Evolutionary conservation across 169 alveolate genomes (phyloP), one percentile per base, ranked within the genome.

Genomic region (Amoebophrya sp.): DNA sequence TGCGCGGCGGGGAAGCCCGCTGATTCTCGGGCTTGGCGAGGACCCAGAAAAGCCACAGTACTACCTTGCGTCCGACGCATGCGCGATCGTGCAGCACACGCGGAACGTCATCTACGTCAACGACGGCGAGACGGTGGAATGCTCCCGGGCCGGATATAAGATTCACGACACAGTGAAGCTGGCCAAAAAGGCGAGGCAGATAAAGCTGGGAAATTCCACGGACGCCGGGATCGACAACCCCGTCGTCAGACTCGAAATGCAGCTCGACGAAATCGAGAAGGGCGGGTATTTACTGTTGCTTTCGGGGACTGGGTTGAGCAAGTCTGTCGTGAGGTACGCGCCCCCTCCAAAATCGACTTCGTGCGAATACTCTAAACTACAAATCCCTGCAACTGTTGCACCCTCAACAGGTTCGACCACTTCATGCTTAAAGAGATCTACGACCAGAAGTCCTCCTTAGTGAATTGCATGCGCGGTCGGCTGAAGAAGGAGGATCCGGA

Each of bases 1-100:
- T 39, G 98, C 99, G 31, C 94, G 98, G 41, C 94, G 93, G 45
- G 99, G 98, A 13, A 95, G 97, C 89, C 98, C 98, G 2, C 91
- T 97, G 29, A 93, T 96, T 34, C 94, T 97, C 40, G 98, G 98
- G 7, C 78, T 58, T 1, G 78, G 78, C 38, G 39, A 58, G 78
- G 78, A 58, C 26, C 34, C 26, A 10, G 4, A 4, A n/a, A n/a
- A n/a, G 7, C 78, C 78, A 58, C 38, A 41, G 70, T 88, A 40
- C 69, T 41, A 41, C 42, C 90, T 88, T 29, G 90, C 90, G 34
- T 88, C 90, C 20, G 90, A 88, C 41, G 90, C 90, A n/a, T 88
- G 78, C 50, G 90, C 90, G 38, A 58, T 88, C 34, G 90, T 88
- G 41, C 70, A 88, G 90, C 50, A 88, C 90, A 88, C 90, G 18